Evolutionary conservation across 2,329 filamentous ascomycete genomes (phyloP), one percentile per base, ranked within the genome.

Genomic region (Dactylellina leptospora): DNA sequence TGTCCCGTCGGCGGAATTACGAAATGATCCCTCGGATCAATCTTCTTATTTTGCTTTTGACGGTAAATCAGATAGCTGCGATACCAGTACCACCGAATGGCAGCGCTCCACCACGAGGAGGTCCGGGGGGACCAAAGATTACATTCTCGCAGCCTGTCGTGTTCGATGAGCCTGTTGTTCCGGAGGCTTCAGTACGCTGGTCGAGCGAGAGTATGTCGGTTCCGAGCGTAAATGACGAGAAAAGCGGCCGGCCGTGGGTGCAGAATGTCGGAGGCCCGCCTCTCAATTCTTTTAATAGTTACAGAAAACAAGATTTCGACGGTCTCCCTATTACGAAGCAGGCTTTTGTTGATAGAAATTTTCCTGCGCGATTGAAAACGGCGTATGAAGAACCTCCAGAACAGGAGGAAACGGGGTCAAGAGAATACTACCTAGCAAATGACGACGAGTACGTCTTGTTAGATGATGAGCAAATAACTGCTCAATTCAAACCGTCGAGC

Each of bases 191-290:
- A 4, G 50, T 36, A 8, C 38, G 40, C 22, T 22, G 30, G 8
- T 22, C 40, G 6, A 23, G n/a, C 4, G 40, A 50, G 23, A 25
- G 13, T 11, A 58, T 48, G 16, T 64, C 60, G 4, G 27, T 60
- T 2, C 54, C 55, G 1, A 60, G 63, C 20, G 16, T 60, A 1
- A 48, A 30, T 28, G 63, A 69, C 18, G 63, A 69, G 20, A 60
- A 40, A 11, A 16, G 1, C 9, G 63, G 63, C 3, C 27, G 23
- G 4, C 33, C 25, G 6, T 54, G 45, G 63, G 23, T 69, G 3
- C 42, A 60, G 13, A 54, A 40, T 44, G 27, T 60, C 13, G 54
- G 54, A 0, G 63, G 63, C 1, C 61, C 61, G 11, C 27, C 44
- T 5, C 16, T 51, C 9, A 23, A 58, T 25, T 42, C 23, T 13